These are phyloP conservation scores for Firmiana major DNA, from an alignment of 345 rosid genomes.

Conservation along the genomic window DNA sequence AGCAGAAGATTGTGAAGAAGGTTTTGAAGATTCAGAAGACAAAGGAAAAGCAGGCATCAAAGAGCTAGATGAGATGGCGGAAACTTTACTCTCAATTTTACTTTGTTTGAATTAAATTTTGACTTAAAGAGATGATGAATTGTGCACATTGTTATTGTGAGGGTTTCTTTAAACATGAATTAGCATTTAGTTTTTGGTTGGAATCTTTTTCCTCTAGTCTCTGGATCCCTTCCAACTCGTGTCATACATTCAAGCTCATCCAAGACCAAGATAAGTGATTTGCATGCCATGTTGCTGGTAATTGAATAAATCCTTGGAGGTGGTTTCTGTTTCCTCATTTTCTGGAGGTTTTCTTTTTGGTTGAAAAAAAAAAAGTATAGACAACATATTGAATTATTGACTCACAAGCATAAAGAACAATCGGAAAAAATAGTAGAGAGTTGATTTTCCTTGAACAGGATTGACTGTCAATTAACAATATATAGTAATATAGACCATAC, in stretches of 20 bases:
- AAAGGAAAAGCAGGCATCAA: conserved; percentile 6
- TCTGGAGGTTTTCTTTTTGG: too few species aligned
- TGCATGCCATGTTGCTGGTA: background rate
- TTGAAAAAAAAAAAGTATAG: too few species aligned
- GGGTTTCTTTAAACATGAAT: background rate
- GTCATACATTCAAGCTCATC: background rate
- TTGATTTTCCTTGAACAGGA: background rate
- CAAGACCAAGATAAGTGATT: too few species aligned
- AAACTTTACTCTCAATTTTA: background rate
- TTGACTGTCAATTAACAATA: background rate
- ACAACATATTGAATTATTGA: too few species aligned
- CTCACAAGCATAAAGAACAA: too few species aligned
- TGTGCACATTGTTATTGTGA: background rate
- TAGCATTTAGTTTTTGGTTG: background rate
- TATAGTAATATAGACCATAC: background rate
- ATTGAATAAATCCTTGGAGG: background rate
- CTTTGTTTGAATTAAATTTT: conserved; percentile 5
- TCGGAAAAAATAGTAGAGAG: too few species aligned
- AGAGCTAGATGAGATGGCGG: background rate
- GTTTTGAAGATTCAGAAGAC: conserved; percentile 18
- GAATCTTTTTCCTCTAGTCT: background rate
- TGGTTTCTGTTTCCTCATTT: background rate
- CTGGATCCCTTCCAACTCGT: background rate
- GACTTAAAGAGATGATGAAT: background rate
- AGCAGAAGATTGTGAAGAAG: conserved; percentile 38